Evolutionary conservation across 495 filamentous ascomycete species (phyloP).

Genomic region (Neurospora terricola): DNA sequence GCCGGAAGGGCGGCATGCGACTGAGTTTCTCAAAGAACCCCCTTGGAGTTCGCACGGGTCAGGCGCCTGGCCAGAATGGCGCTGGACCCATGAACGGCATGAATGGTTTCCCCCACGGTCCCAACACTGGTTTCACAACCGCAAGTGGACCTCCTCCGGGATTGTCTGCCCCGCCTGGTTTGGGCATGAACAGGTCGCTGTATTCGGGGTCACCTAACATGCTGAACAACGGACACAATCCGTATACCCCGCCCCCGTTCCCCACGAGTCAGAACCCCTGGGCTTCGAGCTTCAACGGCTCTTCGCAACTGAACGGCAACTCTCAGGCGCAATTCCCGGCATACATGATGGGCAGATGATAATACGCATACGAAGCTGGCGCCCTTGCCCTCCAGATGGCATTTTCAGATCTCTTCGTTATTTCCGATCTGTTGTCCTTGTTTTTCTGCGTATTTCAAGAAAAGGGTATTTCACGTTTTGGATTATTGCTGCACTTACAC

Average conservation of each 20-base stretch:
- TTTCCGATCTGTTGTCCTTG: conserved; percentile 3
- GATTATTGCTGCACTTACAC: not conserved
- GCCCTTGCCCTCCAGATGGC: not conserved
- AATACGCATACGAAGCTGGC: not conserved
- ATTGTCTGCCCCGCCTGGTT: conserved; percentile 57
- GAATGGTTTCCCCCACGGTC: conserved; percentile 24
- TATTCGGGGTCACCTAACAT: conserved; percentile 16
- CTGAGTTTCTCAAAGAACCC: conserved; percentile 98
- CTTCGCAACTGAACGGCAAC: conserved; percentile 12
- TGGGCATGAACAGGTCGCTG: conserved; percentile 34
- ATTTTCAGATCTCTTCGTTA: conserved; percentile 1
- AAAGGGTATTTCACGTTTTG: not conserved
- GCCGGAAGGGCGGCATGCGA: conserved; percentile 92
- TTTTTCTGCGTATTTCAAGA: not conserved
- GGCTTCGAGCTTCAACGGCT: conserved; percentile 13
- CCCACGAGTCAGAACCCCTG: conserved; percentile 15
- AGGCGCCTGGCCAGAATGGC: conserved; percentile 31
- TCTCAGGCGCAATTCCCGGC: conserved; percentile 11
- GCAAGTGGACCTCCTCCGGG: conserved; percentile 70
- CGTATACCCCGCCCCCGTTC: conserved; percentile 13
- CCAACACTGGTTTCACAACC: conserved; percentile 51
- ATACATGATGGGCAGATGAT: conserved; percentile 24
- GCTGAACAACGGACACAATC: conserved; percentile 4
- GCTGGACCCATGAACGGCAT: conserved; percentile 43
- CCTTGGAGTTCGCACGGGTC: conserved; percentile 77